A percentile compares a stretch with the other conserved stretches of the same genome.
phyloP scores from a whole-genome alignment of 2,329 filamentous ascomycete genomes.

The Stachybotrys echinatus region DNA sequence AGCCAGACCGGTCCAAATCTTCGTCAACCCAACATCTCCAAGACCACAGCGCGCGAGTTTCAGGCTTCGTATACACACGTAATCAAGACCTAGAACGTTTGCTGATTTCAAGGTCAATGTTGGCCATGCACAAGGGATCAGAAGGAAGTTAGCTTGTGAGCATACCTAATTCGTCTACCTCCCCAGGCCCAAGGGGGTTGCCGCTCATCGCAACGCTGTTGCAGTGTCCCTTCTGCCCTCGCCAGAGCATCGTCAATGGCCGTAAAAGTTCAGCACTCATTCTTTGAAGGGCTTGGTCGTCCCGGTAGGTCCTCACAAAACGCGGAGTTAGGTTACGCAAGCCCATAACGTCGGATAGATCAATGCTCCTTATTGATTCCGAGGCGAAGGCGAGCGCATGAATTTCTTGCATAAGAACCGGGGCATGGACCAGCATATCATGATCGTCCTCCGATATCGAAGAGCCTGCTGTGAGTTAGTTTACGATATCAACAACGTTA shows the following conservation, averaged over 20 bases:
- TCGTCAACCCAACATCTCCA: slow-evolving; percentile 40
- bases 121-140: background rate
- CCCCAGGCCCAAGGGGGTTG: slow-evolving; percentile 39
- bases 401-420: slow-evolving; percentile 50
- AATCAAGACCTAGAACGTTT: slow-evolving; percentile 25
- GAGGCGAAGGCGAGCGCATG: slow-evolving; percentile 51
- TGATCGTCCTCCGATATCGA: slow-evolving; percentile 43
- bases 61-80: slow-evolving; percentile 38
- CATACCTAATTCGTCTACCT: slow-evolving; percentile 45
- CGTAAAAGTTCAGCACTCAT: slow-evolving; percentile 36
- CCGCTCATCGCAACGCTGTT: slow-evolving; percentile 46
- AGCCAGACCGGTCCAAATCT: slow-evolving; percentile 41
- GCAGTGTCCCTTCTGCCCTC: slow-evolving; percentile 40
- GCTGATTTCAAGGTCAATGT: slow-evolving; percentile 13
- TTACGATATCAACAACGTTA: background rate
- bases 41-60: slow-evolving; percentile 48
- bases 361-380: slow-evolving; percentile 49
- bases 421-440: slow-evolving; percentile 41
- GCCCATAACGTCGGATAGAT: slow-evolving; percentile 40
- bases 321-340: slow-evolving; percentile 14
- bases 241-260: slow-evolving; percentile 44
- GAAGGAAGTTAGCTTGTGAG: background rate
- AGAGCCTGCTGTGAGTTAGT: slow-evolving; percentile 28
- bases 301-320: slow-evolving; percentile 15
- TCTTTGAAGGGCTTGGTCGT: slow-evolving; percentile 13